phyloP scores from a whole-genome alignment of 1,284 basidiomycete genomes.

The Pyrrhoderma lamaoense region DNA sequence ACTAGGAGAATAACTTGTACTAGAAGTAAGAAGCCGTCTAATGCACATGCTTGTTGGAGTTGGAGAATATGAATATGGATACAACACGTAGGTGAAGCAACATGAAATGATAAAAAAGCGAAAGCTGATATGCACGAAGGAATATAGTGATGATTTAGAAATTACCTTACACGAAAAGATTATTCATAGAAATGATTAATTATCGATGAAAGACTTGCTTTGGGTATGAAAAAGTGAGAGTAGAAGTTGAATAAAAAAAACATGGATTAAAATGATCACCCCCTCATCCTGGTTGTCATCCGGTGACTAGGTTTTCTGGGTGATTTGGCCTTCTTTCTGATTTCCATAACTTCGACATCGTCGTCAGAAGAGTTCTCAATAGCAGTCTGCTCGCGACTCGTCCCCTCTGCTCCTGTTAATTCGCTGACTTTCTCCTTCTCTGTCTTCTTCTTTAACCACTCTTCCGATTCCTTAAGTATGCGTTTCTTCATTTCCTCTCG shows the following conservation, averaged over 20 bases:
- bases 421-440: conserved; percentile 30
- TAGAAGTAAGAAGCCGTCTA: no score
- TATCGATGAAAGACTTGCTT: no score
- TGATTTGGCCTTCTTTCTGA: neutral
- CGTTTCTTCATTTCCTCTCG: conserved; percentile 31
- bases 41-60: no score
- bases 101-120: no score
- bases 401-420: conserved; percentile 26
- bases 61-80: no score
- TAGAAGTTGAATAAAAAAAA: neutral
- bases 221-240: no score
- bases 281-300: neutral
- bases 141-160: no score
- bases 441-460: conserved; percentile 35
- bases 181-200: no score
- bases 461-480: conserved; percentile 33
- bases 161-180: no score
- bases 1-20: no score
- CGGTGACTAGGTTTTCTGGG: neutral
- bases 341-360: conserved; percentile 9
- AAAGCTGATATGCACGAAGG: no score
- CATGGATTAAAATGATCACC: neutral
- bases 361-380: conserved; percentile 5
- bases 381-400: neutral
- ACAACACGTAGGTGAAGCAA: no score